These are phyloP conservation scores for Cystofilobasidium capitatum DNA, from an alignment of 768 basidiomycete genomes.

Conservation along the genomic window DNA sequence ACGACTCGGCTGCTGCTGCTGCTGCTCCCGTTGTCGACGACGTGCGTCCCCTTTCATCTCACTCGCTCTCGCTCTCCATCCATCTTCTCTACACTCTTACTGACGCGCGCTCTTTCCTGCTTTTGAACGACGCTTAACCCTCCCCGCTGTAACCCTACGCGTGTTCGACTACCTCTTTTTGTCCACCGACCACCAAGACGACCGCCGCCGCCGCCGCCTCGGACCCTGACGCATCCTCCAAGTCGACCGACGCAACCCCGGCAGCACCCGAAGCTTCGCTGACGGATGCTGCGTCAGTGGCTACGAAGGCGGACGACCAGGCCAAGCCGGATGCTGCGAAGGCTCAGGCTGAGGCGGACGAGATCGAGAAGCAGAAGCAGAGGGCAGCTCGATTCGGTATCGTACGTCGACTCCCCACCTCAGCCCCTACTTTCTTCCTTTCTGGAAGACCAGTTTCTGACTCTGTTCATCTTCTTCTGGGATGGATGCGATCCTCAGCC, in stretches of 20 bases:
- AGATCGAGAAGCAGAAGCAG: constrained; percentile 22
- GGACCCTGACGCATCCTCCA: not conserved
- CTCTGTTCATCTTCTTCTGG: not conserved
- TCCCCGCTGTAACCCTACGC: too few relatives aligned
- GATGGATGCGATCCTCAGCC: constrained; percentile 9
- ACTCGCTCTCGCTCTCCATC: too few relatives aligned
- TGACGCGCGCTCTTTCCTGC: too few relatives aligned
- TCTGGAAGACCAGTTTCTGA: too few relatives aligned
- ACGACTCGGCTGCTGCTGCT: constrained; percentile 7
- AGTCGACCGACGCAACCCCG: not conserved
- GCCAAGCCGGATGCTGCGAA: not conserved
- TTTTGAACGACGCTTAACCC: too few relatives aligned
- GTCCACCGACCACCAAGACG: too few relatives aligned
- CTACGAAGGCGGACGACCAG: not conserved
- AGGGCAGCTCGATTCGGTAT: constrained; percentile 24
- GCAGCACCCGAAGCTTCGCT: not conserved
- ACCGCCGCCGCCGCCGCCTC: constrained; percentile 8
- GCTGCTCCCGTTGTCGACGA: not conserved
- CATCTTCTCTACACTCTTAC: too few relatives aligned
- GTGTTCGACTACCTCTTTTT: too few relatives aligned
- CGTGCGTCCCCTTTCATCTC: not conserved
- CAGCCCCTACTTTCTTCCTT: not conserved
- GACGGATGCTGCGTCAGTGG: not conserved
- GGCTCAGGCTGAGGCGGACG: not conserved
- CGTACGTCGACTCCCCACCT: not conserved